A percentile compares a stretch with the other conserved stretches of the same genome.
phyloP scores from a whole-genome alignment of 352 stramenopile species.

The Pythium monospermum region DNA sequence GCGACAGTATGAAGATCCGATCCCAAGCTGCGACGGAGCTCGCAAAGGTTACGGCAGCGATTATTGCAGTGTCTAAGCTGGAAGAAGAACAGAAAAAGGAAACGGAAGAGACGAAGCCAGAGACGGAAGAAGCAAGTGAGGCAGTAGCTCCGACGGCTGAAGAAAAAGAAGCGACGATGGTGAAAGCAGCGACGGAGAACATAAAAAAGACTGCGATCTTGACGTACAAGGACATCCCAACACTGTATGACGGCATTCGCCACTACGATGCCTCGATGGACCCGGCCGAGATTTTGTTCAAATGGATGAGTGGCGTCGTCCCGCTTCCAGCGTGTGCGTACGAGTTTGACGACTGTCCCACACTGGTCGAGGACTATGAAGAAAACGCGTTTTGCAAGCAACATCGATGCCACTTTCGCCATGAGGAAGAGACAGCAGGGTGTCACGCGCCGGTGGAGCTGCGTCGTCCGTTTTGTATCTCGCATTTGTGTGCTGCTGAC shows the following conservation, averaged over 20 bases:
- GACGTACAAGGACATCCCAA: conserved; percentile 24
- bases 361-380: conserved; percentile 22
- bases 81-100: conserved; percentile 11
- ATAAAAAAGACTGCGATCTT: conserved; percentile 15
- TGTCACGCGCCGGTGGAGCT: conserved; percentile 26
- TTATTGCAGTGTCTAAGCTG: conserved; percentile 1
- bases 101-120: conserved; percentile 12
- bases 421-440: conserved; percentile 4
- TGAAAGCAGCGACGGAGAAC: neutral
- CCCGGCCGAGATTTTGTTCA: conserved; percentile 48
- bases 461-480: conserved; percentile 34
- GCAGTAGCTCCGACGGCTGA: too few relatives aligned
- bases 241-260: conserved; percentile 41
- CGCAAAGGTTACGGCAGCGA: neutral
- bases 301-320: conserved; percentile 50
- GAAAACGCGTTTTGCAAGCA: conserved; percentile 21
- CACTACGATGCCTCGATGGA: conserved; percentile 56
- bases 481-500: conserved; percentile 34
- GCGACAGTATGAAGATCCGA: conserved; percentile 8
- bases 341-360: conserved; percentile 24
- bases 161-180: neutral
- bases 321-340: conserved; percentile 37
- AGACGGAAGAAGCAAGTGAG: neutral
- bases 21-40: conserved; percentile 5
- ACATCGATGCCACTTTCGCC: conserved; percentile 22